These are phyloP conservation scores for Corymbia citriodora DNA, from an alignment of 441 rosid genomes.

Conservation along the genomic window DNA sequence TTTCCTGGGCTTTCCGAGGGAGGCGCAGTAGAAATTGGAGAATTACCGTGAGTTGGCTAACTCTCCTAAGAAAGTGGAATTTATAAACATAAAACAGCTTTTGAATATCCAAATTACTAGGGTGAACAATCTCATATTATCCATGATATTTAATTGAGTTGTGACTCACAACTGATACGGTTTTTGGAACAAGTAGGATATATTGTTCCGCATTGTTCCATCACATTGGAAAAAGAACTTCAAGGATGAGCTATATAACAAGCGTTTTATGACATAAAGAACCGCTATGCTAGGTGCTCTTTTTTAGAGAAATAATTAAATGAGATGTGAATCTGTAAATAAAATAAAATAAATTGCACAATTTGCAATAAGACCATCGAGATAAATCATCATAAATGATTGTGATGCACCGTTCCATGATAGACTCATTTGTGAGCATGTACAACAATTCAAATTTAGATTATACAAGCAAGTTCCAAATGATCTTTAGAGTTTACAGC, in stretches of 20 bases:
- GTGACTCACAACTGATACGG: neutral
- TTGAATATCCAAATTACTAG: neutral
- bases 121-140: neutral
- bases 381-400: too few species aligned
- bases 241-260: neutral
- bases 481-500: too few species aligned
- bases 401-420: too few species aligned
- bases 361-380: too few species aligned
- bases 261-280: neutral
- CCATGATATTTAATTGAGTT: neutral
- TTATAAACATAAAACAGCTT: neutral
- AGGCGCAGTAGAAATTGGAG: neutral
- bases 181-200: neutral
- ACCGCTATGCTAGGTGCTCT: neutral
- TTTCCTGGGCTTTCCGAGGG: neutral
- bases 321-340: neutral
- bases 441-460: too few species aligned
- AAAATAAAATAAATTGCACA: too few species aligned
- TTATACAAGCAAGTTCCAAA: too few species aligned
- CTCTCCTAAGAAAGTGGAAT: neutral
- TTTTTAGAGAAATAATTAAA: neutral
- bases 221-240: neutral
- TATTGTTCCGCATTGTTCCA: neutral
- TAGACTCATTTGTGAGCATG: too few species aligned
- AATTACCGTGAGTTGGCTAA: neutral